These are phyloP conservation scores for Apiotrichum sp. DNA, from an alignment of 1,284 basidiomycete species.

Conservation along the genomic window DNA sequence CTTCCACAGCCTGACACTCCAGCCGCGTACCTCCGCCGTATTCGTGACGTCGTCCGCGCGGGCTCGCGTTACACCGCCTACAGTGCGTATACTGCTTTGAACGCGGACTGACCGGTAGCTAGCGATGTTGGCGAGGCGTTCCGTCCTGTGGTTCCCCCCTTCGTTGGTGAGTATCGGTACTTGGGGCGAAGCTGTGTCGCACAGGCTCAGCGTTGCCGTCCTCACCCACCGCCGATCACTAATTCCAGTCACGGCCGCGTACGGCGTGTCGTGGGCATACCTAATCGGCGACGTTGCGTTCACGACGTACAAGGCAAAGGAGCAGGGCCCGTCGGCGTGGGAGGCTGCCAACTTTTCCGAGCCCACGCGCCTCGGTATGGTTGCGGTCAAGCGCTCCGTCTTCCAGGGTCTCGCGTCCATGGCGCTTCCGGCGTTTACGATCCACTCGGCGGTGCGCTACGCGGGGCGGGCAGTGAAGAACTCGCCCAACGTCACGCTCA, in stretches of 20 bases:
- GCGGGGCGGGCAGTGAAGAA: conserved; percentile 68
- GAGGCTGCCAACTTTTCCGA: conserved; percentile 74
- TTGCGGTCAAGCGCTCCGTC: conserved; percentile 67
- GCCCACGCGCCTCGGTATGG: conserved; percentile 61
- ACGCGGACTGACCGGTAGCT: conserved; percentile 48
- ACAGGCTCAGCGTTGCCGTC: not conserved
- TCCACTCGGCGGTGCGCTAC: conserved; percentile 74
- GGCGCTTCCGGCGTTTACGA: conserved; percentile 59
- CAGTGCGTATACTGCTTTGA: conserved; percentile 50
- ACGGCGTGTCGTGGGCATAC: conserved; percentile 79
- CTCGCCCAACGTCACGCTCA: conserved; percentile 58
- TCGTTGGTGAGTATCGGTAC: conserved; percentile 54
- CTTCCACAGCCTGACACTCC: conserved; percentile 40
- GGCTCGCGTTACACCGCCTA: conserved; percentile 73
- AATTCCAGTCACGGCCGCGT: conserved; percentile 53
- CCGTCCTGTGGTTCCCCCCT: conserved; percentile 74
- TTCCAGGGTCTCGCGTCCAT: conserved; percentile 89
- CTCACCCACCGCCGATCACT: too few species aligned
- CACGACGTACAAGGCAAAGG: conserved; percentile 79
- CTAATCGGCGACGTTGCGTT: conserved; percentile 75
- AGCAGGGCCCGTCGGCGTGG: conserved; percentile 62
- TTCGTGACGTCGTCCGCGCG: conserved; percentile 68
- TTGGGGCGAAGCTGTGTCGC: too few species aligned
- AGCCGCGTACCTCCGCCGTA: conserved; percentile 70
- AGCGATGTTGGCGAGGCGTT: conserved; percentile 91